Base-by-base conservation (phyloP, 805 yeast genomes). In the Phaffomyces thermotolerans region DNA sequence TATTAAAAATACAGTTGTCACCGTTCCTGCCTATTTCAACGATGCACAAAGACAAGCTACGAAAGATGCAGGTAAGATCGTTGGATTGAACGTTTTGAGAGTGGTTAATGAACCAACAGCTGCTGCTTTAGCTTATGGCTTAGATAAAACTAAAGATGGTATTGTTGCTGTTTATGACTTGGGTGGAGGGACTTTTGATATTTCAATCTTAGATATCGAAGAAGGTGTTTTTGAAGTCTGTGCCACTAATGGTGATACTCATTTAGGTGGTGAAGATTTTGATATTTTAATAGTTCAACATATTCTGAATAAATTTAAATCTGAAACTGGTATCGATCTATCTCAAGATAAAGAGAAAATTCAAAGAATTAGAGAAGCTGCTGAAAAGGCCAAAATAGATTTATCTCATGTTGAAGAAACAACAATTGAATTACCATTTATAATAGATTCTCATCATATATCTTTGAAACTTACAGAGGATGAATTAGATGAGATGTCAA, bases 81-180 rank as follows among this genome's bases (percentile, higher is more conserved):
- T 84, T 7, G 90, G 90, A 8, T 62, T 84, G 51, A 79, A 84
- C 43, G 84, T 84, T 22, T 64, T 83, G 52, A 68, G 93, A 59
- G 88, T 84, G 31, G 73, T 84, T 18, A 84, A 84, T 62, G 93
- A 84, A 63, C 93, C 93, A 32, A 84, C 91, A 15, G 91, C 91
- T 10, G 91, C 93, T 22, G 91, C 91, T 13, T 71, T 84, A 52
- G 88, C 90, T 31, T 84, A 83, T 60, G 93, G 93, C 25, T 65
- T 82, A 25, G 84, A 81, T 52, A 71, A 73, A 53, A 71, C 70
- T 39, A 64, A 62, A 37, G 59, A 53, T 40, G 71, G 71, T 5
- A 47, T 68, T 2, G 57, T 68, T 31, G 74, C 72, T 1, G 74
- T 69, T 17, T 84, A 79, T 53, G 91, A 84, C 64, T 68, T 84